Conservation (phyloP, 1,284 basidiomycete species). For the Malassezia psittaci region DNA sequence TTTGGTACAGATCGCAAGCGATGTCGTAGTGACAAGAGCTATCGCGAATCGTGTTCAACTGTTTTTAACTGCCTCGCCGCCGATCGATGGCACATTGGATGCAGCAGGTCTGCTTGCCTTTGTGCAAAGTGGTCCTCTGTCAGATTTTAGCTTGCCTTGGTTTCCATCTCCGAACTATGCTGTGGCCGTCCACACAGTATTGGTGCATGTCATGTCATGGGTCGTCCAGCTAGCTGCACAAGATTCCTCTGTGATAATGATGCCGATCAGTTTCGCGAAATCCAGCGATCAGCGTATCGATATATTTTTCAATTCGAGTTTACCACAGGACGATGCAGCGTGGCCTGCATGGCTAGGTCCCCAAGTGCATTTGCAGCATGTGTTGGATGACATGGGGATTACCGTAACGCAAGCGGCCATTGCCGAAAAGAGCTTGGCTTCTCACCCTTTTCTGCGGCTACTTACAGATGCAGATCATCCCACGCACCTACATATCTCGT, state of each 20-base stretch:
- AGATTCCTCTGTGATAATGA: slow-evolving; percentile 7
- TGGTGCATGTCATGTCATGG: slow-evolving; percentile 15
- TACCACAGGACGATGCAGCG: not conserved
- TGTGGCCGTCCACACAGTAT: slow-evolving; percentile 8
- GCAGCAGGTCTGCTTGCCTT: not conserved
- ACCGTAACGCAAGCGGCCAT: not conserved
- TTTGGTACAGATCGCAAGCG: slow-evolving; percentile 9
- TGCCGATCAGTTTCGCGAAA: not conserved
- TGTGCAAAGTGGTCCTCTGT: not conserved
- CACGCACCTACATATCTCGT: slow-evolving; percentile 2
- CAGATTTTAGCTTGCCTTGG: slow-evolving; percentile 3
- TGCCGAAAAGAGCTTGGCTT: not conserved
- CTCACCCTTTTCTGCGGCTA: not conserved
- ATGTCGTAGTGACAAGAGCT: slow-evolving; percentile 7
- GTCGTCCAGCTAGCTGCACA: slow-evolving; percentile 8
- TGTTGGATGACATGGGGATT: slow-evolving; percentile 15
- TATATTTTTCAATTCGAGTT: slow-evolving; percentile 11
- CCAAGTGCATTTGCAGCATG: slow-evolving; percentile 10
- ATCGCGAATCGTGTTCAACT: slow-evolving; percentile 12
- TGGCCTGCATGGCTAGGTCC: slow-evolving; percentile 18
- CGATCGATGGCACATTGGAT: not conserved
- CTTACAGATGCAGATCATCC: not conserved
- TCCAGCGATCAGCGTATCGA: slow-evolving; percentile 3
- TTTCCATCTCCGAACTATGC: slow-evolving; percentile 7
- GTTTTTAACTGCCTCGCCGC: slow-evolving; percentile 3